Percentiles rank a stretch among this genome's conserved stretches.
Conservation (phyloP, 1,139 yeast species). For the Suhomyces atakaporum region DNA sequence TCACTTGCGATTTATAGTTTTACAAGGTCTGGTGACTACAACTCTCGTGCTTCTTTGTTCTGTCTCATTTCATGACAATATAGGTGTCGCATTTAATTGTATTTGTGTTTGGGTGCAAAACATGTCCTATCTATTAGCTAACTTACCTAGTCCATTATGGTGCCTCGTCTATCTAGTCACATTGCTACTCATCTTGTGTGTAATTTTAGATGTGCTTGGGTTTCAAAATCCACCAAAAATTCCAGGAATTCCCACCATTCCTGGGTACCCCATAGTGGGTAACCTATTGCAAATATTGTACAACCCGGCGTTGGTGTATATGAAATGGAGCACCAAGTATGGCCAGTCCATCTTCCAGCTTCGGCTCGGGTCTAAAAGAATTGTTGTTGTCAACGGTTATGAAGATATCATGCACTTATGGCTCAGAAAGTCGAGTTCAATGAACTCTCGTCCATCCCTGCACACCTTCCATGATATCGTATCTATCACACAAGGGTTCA, state of each 20-base stretch:
- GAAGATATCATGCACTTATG: slow-evolving; percentile 56
- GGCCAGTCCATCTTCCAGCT: slow-evolving; percentile 58
- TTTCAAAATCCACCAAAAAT: slow-evolving; percentile 26
- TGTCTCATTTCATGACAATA: too few relatives aligned
- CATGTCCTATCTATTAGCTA: slow-evolving; percentile 1
- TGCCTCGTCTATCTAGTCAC: neutral
- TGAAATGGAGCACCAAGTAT: slow-evolving; percentile 47
- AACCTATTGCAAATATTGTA: slow-evolving; percentile 47
- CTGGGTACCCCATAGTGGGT: slow-evolving; percentile 57
- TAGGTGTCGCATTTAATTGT: neutral
- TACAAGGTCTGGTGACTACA: too few relatives aligned
- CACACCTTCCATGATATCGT: slow-evolving; percentile 71
- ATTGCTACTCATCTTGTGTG: neutral
- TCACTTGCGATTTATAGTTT: too few relatives aligned
- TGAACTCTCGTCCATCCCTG: slow-evolving; percentile 66
- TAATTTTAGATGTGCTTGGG: slow-evolving; percentile 2
- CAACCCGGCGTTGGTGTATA: slow-evolving; percentile 55
- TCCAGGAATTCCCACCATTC: slow-evolving; percentile 41
- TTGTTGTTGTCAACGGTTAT: slow-evolving; percentile 66
- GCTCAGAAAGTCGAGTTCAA: slow-evolving; percentile 52
- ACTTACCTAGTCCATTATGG: neutral
- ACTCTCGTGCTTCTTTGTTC: too few relatives aligned
- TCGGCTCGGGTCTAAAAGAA: slow-evolving; percentile 56
- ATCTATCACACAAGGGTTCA: slow-evolving; percentile 62
- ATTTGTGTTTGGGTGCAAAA: slow-evolving; percentile 7